These are phyloP conservation scores for Diatrype stigma DNA, from an alignment of 2,329 filamentous ascomycete species.

Conservation along the genomic window DNA sequence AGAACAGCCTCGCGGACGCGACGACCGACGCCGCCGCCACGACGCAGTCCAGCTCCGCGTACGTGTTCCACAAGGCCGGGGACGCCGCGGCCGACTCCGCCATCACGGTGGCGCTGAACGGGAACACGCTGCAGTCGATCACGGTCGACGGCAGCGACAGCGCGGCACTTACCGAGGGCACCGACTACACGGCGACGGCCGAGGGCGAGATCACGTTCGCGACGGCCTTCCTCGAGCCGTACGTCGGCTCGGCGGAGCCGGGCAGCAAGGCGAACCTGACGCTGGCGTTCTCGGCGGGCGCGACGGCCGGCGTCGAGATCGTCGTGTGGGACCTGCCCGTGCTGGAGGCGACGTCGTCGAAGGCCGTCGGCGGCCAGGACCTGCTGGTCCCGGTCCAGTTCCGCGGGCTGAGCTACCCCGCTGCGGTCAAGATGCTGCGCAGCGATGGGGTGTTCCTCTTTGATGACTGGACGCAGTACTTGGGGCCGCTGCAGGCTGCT, in stretches of 20 bases:
- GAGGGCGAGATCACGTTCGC: conserved; percentile 42
- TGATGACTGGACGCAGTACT: conserved; percentile 53
- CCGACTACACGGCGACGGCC: conserved; percentile 44
- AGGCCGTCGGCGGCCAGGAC: conserved; percentile 25
- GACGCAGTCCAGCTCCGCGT: conserved; percentile 47
- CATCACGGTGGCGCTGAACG: conserved; percentile 49
- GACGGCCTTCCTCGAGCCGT: conserved; percentile 39
- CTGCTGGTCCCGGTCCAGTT: conserved; percentile 48
- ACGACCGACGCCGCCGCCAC: conserved; percentile 43
- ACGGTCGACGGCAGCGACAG: conserved; percentile 26
- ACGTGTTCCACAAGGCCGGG: conserved; percentile 50
- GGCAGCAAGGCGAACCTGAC: conserved; percentile 49
- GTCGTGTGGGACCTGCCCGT: conserved; percentile 49
- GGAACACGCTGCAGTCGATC: conserved; percentile 44
- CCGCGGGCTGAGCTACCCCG: conserved; percentile 45
- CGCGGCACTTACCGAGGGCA: conserved; percentile 26
- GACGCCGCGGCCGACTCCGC: conserved; percentile 36
- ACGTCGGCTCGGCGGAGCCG: conserved; percentile 35
- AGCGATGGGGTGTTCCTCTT: conserved; percentile 45
- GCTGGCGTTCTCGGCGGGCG: conserved; percentile 48
- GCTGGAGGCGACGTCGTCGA: conserved; percentile 22
- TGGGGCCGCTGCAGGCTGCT: conserved; percentile 48
- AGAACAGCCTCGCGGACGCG: conserved; percentile 48
- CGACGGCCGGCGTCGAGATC: conserved; percentile 41
- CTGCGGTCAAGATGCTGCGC: conserved; percentile 47